Evolutionary conservation across 306 rosid genomes (phyloP), one percentile per base, ranked within the genome.

Genomic region (Cucumis cinereus): DNA sequence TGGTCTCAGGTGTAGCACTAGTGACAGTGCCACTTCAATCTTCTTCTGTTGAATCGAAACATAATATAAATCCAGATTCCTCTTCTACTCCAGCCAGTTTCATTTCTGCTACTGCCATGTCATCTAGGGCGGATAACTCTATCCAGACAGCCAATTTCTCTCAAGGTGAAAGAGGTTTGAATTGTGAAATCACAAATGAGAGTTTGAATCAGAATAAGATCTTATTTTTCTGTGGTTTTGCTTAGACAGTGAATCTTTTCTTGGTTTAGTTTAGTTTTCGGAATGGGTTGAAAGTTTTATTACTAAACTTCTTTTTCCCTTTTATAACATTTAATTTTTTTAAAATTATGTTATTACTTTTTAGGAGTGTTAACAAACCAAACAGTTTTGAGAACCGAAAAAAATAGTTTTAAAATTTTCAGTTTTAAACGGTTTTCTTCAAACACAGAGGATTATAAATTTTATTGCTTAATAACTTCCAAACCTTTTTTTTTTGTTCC

Each of bases 41-140:
- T 61, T 81, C 98, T 66, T 79, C 95, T 43, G 79, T 85, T 84
- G 97, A 94, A 82, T 81, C 95, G 57, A 85, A 87, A 78, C 77
- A 56, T 77, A 78, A 60, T 40, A 78, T 76, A 50, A 82, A 87
- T 80, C 89, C 84, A 59, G 95, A 92, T 80, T 82, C 95, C 67
- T 77, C 89, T 19, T 76, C 87, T 47, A 67, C 85, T 81, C 86
- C 83, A 73, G 84, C 83, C 79, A 81, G 97, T 76, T 85, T 88
- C 56, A 26, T 81, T 58, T 20, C 82, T 79, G 82, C 86, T 59
- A 70, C 89, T 81, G 81, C 52, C 36, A 77, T 84, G 77, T 83
- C 95, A 76, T 87, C 97, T 30, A 72, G 91, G 95, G 81, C 88
- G 67, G 83, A 84, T 84, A 84, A 82, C 78, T 82, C 86, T 22